These are phyloP conservation scores for Canavalia gladiata DNA, from an alignment of 306 rosid genomes.

Conservation along the genomic window DNA sequence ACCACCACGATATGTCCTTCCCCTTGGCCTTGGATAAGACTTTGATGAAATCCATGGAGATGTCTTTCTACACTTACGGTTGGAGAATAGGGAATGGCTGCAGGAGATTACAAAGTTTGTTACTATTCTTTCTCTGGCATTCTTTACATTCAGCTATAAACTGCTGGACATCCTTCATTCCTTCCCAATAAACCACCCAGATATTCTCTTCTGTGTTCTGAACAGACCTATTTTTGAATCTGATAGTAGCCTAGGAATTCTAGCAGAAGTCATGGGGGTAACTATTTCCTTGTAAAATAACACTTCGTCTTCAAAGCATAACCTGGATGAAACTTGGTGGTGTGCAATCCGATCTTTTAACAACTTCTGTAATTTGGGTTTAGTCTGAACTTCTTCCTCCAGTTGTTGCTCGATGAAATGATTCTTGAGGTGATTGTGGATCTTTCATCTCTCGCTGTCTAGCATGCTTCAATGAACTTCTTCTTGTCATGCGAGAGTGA, in stretches of 20 bases:
- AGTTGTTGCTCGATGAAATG: neutral
- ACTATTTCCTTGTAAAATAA: neutral
- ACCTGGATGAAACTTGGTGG: neutral
- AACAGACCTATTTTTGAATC: neutral
- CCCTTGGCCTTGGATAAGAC: neutral
- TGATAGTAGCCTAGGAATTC: neutral
- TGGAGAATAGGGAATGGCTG: neutral
- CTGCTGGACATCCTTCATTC: neutral
- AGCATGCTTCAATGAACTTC: no score
- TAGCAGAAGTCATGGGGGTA: neutral
- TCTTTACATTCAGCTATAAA: neutral
- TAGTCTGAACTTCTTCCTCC: neutral
- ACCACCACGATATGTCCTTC: neutral
- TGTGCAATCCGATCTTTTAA: neutral
- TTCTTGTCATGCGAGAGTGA: neutral
- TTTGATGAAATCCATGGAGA: neutral
- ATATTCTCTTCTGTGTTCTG: neutral
- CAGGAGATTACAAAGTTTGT: neutral
- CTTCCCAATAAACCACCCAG: neutral
- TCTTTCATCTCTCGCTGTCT: neutral
- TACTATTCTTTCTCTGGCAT: neutral
- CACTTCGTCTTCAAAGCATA: neutral
- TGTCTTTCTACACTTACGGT: neutral
- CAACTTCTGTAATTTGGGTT: neutral
- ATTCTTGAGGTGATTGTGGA: neutral